Evolutionary conservation across 306 rosid species (phyloP).

Genomic region (Lupinus albus): DNA sequence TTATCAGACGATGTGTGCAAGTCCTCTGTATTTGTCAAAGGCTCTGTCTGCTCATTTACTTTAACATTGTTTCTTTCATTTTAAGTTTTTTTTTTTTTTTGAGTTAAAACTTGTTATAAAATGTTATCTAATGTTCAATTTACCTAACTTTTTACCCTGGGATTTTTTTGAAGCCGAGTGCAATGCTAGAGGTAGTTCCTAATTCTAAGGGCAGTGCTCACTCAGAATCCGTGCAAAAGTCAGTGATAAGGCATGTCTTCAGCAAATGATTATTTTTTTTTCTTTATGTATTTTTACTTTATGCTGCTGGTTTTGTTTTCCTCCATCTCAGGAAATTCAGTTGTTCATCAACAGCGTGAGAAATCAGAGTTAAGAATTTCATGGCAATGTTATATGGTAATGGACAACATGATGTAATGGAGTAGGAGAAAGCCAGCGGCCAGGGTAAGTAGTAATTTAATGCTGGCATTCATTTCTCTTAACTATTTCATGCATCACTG

Average conservation of each 20-base stretch:
- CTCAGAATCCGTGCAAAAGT: conserved; percentile 46
- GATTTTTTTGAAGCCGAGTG: conserved; percentile 59
- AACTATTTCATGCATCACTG: conserved; percentile 56
- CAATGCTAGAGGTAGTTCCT: conserved; percentile 52
- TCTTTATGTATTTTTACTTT: conserved; percentile 53
- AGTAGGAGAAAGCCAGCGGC: conserved; percentile 60
- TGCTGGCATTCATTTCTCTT: conserved; percentile 70
- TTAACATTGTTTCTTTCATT: not conserved
- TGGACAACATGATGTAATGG: conserved; percentile 3
- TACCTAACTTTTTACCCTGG: conserved; percentile 36
- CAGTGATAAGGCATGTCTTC: conserved; percentile 63
- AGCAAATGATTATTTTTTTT: conserved; percentile 4
- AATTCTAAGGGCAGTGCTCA: conserved; percentile 46
- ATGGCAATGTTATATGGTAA: too few relatives aligned
- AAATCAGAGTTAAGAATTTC: conserved; percentile 3
- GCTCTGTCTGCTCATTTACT: not conserved
- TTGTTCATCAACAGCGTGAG: conserved; percentile 55
- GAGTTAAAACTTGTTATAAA: not conserved
- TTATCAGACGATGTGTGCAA: not conserved
- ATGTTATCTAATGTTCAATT: conserved; percentile 41
- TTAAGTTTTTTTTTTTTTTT: not conserved
- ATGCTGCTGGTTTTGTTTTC: conserved; percentile 41
- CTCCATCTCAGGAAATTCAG: conserved; percentile 56
- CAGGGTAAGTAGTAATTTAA: conserved; percentile 72
- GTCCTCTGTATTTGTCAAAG: conserved; percentile 4